These are phyloP conservation scores for Escallonia herrerae DNA, from an alignment of 129 eudicot genomes.

Conservation along the genomic window DNA sequence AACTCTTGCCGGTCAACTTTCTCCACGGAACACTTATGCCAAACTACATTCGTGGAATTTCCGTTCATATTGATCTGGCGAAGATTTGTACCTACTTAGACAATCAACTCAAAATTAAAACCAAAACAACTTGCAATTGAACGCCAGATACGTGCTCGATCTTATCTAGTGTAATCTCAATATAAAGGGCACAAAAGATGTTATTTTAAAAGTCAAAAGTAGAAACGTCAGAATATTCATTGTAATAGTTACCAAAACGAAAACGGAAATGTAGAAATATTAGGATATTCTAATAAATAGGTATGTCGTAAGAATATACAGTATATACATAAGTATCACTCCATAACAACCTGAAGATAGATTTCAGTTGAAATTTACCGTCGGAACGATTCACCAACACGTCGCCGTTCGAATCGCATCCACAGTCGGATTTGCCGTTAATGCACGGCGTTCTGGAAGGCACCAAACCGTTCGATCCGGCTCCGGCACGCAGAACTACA, in stretches of 20 bases:
- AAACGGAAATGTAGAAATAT: not conserved
- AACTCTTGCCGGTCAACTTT: slow-evolving; percentile 70
- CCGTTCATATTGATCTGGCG: slow-evolving; percentile 28
- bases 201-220: not conserved
- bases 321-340: too few relatives aligned
- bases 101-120: not conserved
- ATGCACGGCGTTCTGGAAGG: slow-evolving; percentile 28
- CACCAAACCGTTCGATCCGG: slow-evolving; percentile 29
- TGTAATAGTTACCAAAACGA: not conserved
- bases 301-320: too few relatives aligned
- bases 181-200: not conserved
- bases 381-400: slow-evolving; percentile 13
- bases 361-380: not conserved
- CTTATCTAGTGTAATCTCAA: too few relatives aligned
- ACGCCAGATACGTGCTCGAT: too few relatives aligned
- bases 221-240: not conserved
- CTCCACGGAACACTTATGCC: slow-evolving; percentile 79
- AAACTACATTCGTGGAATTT: slow-evolving; percentile 47
- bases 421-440: slow-evolving; percentile 13
- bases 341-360: too few relatives aligned
- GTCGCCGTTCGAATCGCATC: slow-evolving; percentile 20
- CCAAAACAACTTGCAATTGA: not conserved
- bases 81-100: slow-evolving; percentile 27
- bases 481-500: slow-evolving; percentile 2
- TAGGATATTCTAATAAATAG: not conserved